Percentiles rank a stretch among this genome's conserved stretches.
These are phyloP conservation scores for Nyctanthes arbortristis DNA, from an alignment of 257 asterid genomes.

Conservation along the genomic window DNA sequence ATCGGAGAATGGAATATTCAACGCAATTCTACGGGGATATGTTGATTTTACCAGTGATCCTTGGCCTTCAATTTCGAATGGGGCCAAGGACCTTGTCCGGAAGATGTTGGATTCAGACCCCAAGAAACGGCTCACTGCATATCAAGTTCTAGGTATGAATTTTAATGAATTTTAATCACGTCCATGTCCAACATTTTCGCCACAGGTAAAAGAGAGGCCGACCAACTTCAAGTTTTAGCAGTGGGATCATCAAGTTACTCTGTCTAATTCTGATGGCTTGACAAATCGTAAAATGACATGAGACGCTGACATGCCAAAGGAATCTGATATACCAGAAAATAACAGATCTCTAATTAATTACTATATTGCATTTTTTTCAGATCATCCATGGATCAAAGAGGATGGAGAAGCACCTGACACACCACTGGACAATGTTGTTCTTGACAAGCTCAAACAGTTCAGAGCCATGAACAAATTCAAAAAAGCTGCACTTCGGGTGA, in stretches of 20 bases:
- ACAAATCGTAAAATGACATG: too few relatives aligned
- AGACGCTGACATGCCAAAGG: too few relatives aligned
- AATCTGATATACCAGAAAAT: not conserved
- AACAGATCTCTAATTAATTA: too few relatives aligned
- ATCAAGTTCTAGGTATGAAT: constrained; percentile 76
- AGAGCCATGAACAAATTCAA: constrained; percentile 62
- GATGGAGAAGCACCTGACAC: constrained; percentile 65
- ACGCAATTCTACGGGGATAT: constrained; percentile 78
- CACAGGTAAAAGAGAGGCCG: not conserved
- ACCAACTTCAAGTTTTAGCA: not conserved
- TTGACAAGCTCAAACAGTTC: constrained; percentile 53
- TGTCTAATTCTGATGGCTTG: too few relatives aligned
- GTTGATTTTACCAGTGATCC: constrained; percentile 84
- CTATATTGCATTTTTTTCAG: constrained; percentile 20
- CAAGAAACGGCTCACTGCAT: constrained; percentile 81
- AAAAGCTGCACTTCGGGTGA: constrained; percentile 54
- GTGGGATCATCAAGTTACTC: not conserved
- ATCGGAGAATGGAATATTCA: constrained; percentile 92
- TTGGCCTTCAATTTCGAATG: constrained; percentile 90
- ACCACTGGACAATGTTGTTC: constrained; percentile 56
- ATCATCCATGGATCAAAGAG: constrained; percentile 70
- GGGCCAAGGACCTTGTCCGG: constrained; percentile 87
- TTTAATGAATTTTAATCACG: not conserved
- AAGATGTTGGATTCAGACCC: constrained; percentile 82
- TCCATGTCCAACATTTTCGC: not conserved